Evolutionary conservation across 2,329 filamentous ascomycete species (phyloP), one percentile per base, ranked within the genome.

Genomic region (Geosmithia putterillii): DNA sequence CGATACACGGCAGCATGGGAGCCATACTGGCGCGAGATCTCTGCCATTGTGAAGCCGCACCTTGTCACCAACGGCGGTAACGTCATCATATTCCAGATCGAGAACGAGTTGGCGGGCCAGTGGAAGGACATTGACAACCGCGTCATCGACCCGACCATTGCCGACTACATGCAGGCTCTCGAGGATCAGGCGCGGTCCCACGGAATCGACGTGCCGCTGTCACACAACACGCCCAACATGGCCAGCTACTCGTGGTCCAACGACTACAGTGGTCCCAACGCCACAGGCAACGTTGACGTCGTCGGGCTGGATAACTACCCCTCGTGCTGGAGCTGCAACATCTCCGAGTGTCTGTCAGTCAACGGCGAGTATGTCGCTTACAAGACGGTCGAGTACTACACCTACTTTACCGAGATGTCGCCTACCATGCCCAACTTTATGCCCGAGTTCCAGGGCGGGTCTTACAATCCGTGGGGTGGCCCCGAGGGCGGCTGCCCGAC

Each of bases 251-350:
- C 71, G 2, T 81, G 77, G 77, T 77, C 74, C 0, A 68, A 68
- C 14, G 76, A 81, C 54, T 81, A 70, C 51, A 70, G 70, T 4
- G n/a, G n/a, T n/a, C 10, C 23, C 23, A 61, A 73, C 43, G 70
- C 64, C 21, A 69, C 64, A 12, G 77, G 77, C 8, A 70, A 78
- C 46, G 68, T 79, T 41, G 71, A 78, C 52, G 64, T 71, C 19
- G 65, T 63, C 0, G 67, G 71, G 1, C 51, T 73, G 2, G 74
- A 79, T 51, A 69, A 65, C 46, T 74, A 74, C 43, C 70, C 67
- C 2, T 67, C 64, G 1, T 81, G 77, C 61, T 81, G 76, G 76
- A 77, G 71, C 43, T 82, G 78, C 54, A 76, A 81, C 44, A 57
- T 79, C 8, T 69, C 66, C 23, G 74, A 78, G 45, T 81, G 78